Percentiles rank a stretch among this genome's conserved stretches.
phyloP scores from a whole-genome alignment of 2,329 filamentous ascomycete genomes.

The Fusarium pseudoanthophilum region DNA sequence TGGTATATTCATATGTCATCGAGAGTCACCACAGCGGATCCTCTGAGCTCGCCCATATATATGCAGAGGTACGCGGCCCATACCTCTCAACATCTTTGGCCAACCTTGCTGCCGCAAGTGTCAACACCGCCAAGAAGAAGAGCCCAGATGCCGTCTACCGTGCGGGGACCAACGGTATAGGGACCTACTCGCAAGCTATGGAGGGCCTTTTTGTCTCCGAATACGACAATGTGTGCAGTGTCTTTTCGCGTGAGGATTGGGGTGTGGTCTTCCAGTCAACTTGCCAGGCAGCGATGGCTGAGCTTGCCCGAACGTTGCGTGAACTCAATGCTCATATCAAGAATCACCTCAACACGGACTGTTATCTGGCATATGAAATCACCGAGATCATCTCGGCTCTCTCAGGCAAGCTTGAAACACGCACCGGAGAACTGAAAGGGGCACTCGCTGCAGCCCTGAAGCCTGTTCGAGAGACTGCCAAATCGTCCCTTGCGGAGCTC shows the following conservation, averaged over 20 bases:
- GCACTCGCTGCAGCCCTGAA: constrained; percentile 86
- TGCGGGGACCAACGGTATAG: constrained; percentile 89
- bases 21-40: constrained; percentile 64
- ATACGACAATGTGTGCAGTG: constrained; percentile 87
- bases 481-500: constrained; percentile 83
- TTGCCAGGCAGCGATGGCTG: constrained; percentile 79
- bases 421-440: constrained; percentile 86
- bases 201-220: constrained; percentile 89
- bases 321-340: constrained; percentile 94
- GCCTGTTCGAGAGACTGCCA: constrained; percentile 91
- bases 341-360: constrained; percentile 86
- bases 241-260: constrained; percentile 90
- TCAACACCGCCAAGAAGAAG: constrained; percentile 85
- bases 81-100: constrained; percentile 86
- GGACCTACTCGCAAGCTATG: constrained; percentile 86
- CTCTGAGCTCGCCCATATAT: constrained; percentile 78
- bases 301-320: constrained; percentile 85
- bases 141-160: constrained; percentile 85
- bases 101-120: constrained; percentile 87
- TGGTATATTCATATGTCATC: constrained; percentile 82
- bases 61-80: constrained; percentile 84
- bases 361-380: constrained; percentile 94
- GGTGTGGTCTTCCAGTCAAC: constrained; percentile 80
- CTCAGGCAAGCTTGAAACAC: constrained; percentile 80
- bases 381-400: constrained; percentile 87